Evolutionary conservation across 768 basidiomycete species (phyloP).

Genomic region (Leccinum subtestaceum): DNA sequence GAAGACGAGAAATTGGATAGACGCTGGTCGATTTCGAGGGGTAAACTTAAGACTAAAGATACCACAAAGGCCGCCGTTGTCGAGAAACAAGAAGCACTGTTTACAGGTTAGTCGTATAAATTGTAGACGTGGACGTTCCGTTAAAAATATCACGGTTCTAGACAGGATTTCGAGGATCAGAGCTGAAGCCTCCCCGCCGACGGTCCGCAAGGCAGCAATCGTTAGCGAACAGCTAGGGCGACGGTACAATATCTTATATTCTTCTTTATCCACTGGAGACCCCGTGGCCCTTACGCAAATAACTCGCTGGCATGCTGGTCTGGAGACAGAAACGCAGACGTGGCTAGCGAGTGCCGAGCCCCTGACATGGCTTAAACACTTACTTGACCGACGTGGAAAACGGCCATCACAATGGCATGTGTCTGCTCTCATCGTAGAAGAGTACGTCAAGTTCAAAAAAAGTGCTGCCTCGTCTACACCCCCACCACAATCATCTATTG

Average conservation of each 20-base stretch:
- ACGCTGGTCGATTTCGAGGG: conserved; percentile 55
- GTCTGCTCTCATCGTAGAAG: conserved; percentile 67
- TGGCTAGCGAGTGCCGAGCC: conserved; percentile 66
- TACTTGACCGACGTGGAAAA: conserved; percentile 45
- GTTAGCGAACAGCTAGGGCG: conserved; percentile 63
- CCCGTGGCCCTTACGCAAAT: conserved; percentile 48
- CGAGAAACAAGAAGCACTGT: conserved; percentile 58
- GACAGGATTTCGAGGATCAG: conserved; percentile 59
- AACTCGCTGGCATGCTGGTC: conserved; percentile 59
- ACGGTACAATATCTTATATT: conserved; percentile 57
- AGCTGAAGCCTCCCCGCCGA: conserved; percentile 47
- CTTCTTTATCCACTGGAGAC: conserved; percentile 31
- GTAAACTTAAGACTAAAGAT: conserved; percentile 59
- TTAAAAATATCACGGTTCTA: conserved; percentile 23
- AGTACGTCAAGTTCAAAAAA: conserved; percentile 50
- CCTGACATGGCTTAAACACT: conserved; percentile 69
- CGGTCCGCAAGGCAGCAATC: conserved; percentile 61
- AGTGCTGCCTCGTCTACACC: conserved; percentile 12
- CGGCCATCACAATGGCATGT: conserved; percentile 57
- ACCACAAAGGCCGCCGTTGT: conserved; percentile 42
- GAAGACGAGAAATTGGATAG: conserved; percentile 59
- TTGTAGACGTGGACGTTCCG: not conserved
- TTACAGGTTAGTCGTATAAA: conserved; percentile 45
- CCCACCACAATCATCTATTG: conserved; percentile 12
- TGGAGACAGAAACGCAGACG: conserved; percentile 45